These are phyloP conservation scores for Thozetella sp. DNA, from an alignment of 495 filamentous ascomycete species.

Conservation along the genomic window DNA sequence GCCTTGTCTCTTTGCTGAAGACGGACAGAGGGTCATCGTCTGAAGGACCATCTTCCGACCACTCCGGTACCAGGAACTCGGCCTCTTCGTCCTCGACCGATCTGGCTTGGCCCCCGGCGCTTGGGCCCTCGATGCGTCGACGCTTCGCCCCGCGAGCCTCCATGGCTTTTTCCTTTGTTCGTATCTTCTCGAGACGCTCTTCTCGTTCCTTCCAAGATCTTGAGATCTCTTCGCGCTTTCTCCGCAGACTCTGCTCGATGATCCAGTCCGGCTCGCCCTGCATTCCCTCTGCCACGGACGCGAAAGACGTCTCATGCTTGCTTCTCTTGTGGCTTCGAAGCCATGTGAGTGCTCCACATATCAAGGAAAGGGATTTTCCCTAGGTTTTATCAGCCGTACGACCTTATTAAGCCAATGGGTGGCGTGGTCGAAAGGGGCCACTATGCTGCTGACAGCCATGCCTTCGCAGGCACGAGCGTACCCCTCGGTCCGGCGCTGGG, in stretches of 20 bases:
- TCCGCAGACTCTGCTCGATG: slow-evolving; percentile 66
- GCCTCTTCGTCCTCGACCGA: slow-evolving; percentile 59
- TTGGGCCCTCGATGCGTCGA: slow-evolving; percentile 26
- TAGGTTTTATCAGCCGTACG: slow-evolving; percentile 28
- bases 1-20: slow-evolving; percentile 64
- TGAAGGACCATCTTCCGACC: slow-evolving; percentile 68
- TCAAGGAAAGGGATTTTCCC: slow-evolving; percentile 97
- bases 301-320: slow-evolving; percentile 53
- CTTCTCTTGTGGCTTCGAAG: slow-evolving; percentile 80
- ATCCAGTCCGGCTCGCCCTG: slow-evolving; percentile 90
- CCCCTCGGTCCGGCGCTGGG: neutral
- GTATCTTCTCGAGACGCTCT: slow-evolving; percentile 63
- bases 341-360: slow-evolving; percentile 94
- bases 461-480: too few species aligned
- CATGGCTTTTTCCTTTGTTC: slow-evolving; percentile 66
- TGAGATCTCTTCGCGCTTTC: slow-evolving; percentile 67
- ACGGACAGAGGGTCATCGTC: slow-evolving; percentile 28
- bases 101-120: slow-evolving; percentile 25
- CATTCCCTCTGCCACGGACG: slow-evolving; percentile 40
- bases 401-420: neutral
- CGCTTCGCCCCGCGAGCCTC: slow-evolving; percentile 47
- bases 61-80: slow-evolving; percentile 78
- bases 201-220: slow-evolving; percentile 73
- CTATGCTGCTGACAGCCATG: too few species aligned
- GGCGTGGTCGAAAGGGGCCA: neutral